phyloP scores from a whole-genome alignment of 495 filamentous ascomycete genomes.

The Penicillium psychrofluorescens region DNA sequence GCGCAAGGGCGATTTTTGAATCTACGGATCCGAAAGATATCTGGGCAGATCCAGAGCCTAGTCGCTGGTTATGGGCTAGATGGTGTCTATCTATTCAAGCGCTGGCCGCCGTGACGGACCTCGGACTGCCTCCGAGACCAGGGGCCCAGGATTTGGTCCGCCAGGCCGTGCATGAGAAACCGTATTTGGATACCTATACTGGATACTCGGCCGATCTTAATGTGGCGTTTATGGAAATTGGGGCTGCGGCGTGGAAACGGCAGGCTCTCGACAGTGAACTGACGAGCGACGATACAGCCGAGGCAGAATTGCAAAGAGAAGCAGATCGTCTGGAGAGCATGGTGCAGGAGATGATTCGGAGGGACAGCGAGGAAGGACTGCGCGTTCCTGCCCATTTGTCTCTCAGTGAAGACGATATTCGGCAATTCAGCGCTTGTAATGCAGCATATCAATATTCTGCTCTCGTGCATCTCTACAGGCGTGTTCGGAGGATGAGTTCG shows the following conservation, averaged over 20 bases:
- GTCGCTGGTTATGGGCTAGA: conserved; percentile 9
- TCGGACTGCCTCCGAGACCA: not conserved
- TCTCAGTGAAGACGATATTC: not conserved
- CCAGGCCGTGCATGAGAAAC: not conserved
- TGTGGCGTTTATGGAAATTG: conserved; percentile 5
- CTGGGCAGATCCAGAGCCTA: not conserved
- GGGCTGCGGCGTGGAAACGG: not conserved
- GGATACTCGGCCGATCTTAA: conserved; percentile 12
- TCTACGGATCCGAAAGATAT: not conserved
- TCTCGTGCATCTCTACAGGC: conserved; percentile 8
- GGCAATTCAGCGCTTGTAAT: conserved; percentile 10
- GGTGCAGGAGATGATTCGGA: conserved; percentile 6
- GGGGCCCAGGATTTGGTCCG: not conserved
- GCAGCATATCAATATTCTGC: conserved; percentile 7
- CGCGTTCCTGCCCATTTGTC: not conserved
- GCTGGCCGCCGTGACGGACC: conserved; percentile 6
- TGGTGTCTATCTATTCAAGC: conserved; percentile 12
- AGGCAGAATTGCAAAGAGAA: not conserved
- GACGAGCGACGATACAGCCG: not conserved
- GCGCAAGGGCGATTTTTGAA: conserved; percentile 7
- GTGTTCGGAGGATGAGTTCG: conserved; percentile 1
- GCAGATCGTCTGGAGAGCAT: not conserved
- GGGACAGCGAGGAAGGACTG: conserved; percentile 2
- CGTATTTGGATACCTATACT: conserved; percentile 8
- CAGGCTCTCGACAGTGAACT: not conserved